Conservation (phyloP, 148 eudicot genomes). For the Diospyros kaki region DNA sequence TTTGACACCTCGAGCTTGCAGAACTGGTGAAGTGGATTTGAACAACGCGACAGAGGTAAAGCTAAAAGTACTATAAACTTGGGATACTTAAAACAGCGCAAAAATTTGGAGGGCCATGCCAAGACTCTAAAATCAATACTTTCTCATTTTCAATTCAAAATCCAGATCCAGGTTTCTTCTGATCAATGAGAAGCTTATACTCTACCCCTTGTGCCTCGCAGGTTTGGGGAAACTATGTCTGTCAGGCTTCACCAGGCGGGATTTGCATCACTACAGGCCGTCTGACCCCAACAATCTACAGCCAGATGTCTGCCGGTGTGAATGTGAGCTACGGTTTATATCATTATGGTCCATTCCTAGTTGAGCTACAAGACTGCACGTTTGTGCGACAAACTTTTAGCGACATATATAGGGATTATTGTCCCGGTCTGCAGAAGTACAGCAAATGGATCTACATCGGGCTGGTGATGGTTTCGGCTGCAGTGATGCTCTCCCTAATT, state of each 20-base stretch:
- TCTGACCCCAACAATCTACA: slow-evolving; percentile 53
- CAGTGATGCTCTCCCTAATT: slow-evolving; percentile 71
- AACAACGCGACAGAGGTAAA: slow-evolving; percentile 83
- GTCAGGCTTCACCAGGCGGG: slow-evolving; percentile 59
- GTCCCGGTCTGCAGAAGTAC: slow-evolving; percentile 63
- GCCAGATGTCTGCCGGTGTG: slow-evolving; percentile 55
- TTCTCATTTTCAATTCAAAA: neutral
- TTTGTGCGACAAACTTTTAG: slow-evolving; percentile 69
- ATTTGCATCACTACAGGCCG: slow-evolving; percentile 71
- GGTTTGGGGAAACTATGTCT: slow-evolving; percentile 62
- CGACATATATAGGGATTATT: slow-evolving; percentile 38
- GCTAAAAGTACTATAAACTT: neutral
- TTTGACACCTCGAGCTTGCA: slow-evolving; percentile 49
- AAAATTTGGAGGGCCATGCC: neutral
- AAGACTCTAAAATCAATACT: neutral
- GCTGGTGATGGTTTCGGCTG: slow-evolving; percentile 57
- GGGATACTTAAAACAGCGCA: neutral
- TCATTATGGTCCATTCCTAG: slow-evolving; percentile 69
- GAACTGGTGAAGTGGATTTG: slow-evolving; percentile 60
- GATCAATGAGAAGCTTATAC: neutral
- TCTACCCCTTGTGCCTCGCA: slow-evolving; percentile 14
- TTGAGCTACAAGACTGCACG: slow-evolving; percentile 69
- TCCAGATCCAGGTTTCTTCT: too few relatives aligned
- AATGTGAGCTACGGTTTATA: slow-evolving; percentile 64
- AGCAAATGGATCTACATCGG: slow-evolving; percentile 73